Conservation (phyloP, 75 land plant genomes). For the Pinus tabuliformis region DNA sequence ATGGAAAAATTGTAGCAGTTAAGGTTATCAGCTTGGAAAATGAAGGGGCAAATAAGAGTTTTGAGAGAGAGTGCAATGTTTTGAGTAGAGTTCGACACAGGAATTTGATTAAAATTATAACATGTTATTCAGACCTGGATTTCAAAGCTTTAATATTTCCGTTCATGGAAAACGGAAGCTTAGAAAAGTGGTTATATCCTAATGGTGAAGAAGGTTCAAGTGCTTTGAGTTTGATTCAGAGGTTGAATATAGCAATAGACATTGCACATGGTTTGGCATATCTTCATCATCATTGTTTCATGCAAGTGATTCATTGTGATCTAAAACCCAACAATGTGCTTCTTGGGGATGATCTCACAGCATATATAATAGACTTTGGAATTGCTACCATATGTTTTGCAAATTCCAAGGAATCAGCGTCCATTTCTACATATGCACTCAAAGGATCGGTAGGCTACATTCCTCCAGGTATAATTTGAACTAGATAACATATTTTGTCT, state of each 20-base stretch:
- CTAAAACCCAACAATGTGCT: no score
- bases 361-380: no score
- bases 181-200: slow-evolving; percentile 37
- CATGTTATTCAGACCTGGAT: slow-evolving; percentile 11
- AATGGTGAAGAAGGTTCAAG: slow-evolving; percentile 1
- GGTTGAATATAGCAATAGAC: no score
- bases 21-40: slow-evolving; percentile 23
- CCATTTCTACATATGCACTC: no score
- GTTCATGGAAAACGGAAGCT: slow-evolving; percentile 47
- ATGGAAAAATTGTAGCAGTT: slow-evolving; percentile 21
- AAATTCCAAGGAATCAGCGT: no score
- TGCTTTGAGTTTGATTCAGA: no score
- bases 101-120: slow-evolving; percentile 22
- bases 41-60: slow-evolving; percentile 18
- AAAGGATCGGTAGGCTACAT: no score
- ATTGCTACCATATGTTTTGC: no score
- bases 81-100: slow-evolving; percentile 29
- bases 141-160: slow-evolving; percentile 59
- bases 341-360: neutral
- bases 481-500: neutral
- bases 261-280: no score
- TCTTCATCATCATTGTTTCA: no score
- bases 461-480: no score
- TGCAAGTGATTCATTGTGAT: no score
- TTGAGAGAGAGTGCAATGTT: slow-evolving; percentile 24